phyloP scores from a whole-genome alignment of 805 yeast species.

The Vanderwaltozyma verrucispora region DNA sequence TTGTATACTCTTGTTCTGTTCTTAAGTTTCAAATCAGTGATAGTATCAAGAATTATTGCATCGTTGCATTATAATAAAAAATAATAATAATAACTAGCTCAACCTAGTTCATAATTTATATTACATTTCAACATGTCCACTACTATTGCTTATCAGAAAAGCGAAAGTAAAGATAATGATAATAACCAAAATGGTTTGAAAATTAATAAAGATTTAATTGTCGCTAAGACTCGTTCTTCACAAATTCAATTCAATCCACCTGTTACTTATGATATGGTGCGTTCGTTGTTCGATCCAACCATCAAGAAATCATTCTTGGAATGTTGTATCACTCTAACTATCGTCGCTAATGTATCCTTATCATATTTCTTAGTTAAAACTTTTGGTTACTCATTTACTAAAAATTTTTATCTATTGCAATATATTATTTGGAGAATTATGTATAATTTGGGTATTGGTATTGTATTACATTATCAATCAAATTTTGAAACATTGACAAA shows the following conservation, averaged over 20 bases:
- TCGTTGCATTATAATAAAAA: no score
- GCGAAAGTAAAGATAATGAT: no score
- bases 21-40: no score
- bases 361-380: constrained; percentile 22
- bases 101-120: background rate
- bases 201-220: no score
- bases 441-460: constrained; percentile 76
- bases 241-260: constrained; percentile 29
- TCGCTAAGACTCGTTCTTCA: constrained; percentile 24
- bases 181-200: no score
- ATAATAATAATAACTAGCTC: background rate
- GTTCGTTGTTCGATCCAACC: constrained; percentile 70
- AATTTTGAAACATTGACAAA: constrained; percentile 42
- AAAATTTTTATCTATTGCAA: constrained; percentile 37
- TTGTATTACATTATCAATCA: constrained; percentile 55
- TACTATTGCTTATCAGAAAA: background rate
- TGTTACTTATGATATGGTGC: constrained; percentile 72
- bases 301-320: constrained; percentile 60
- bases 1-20: no score
- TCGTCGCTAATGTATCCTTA: constrained; percentile 29
- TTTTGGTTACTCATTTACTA: constrained; percentile 13
- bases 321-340: constrained; percentile 40
- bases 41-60: no score
- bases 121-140: constrained; percentile 4
- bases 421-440: constrained; percentile 67